Percentiles rank a stretch among this genome's conserved stretches.
phyloP scores from a whole-genome alignment of 257 asterid genomes.

The Thymus mandschuricus region DNA sequence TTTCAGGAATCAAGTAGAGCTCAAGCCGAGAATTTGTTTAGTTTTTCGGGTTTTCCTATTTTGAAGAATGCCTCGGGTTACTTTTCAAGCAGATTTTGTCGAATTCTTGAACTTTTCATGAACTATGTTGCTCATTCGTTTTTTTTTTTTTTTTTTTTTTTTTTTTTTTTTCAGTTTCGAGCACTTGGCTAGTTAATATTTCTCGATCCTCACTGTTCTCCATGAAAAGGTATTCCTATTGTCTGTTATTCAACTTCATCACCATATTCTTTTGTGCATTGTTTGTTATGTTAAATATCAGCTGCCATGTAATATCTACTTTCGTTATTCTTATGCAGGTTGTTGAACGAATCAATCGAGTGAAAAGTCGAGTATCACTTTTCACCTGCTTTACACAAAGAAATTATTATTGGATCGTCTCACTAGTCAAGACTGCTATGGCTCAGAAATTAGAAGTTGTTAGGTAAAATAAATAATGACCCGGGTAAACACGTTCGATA shows the following conservation, averaged over 20 bases:
- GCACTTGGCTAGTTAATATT: neutral
- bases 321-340: conserved; percentile 30
- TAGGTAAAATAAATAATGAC: neutral
- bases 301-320: neutral
- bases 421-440: conserved; percentile 39
- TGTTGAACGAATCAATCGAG: conserved; percentile 14
- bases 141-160: too few species aligned
- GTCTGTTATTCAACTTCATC: neutral
- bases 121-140: neutral
- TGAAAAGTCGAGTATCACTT: neutral
- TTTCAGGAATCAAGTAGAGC: neutral
- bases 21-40: neutral
- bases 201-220: neutral
- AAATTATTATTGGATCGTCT: neutral
- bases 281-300: neutral
- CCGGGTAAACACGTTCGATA: too few species aligned
- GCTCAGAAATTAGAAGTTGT: conserved; percentile 66
- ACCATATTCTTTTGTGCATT: neutral
- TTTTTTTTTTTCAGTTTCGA: neutral
- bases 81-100: neutral
- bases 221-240: too few species aligned
- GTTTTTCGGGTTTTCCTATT: neutral
- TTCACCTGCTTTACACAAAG: neutral
- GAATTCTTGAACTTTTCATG: conserved; percentile 10
- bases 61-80: neutral